A percentile compares a stretch with the other conserved stretches of the same genome.
Conservation (phyloP, 805 yeast genomes). For the Barnettozyma siamensis region DNA sequence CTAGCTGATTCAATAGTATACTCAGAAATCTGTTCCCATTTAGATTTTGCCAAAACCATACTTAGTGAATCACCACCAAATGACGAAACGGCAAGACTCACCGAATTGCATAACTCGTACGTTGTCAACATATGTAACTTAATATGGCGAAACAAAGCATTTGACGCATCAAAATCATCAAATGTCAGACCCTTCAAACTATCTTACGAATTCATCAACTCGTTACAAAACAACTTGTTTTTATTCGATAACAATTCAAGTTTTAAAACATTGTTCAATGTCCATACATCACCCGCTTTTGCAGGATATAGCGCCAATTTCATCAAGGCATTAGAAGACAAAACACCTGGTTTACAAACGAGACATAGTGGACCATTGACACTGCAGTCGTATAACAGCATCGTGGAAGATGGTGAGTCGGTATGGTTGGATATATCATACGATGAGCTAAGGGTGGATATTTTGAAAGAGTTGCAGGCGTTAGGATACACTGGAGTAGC, state of each 20-base stretch:
- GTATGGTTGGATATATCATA: conserved; percentile 36
- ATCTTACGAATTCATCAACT: conserved; percentile 25
- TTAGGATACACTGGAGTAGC: conserved; percentile 45
- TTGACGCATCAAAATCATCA: conserved; percentile 29
- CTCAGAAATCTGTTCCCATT: conserved; percentile 41
- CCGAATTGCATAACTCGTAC: conserved; percentile 39
- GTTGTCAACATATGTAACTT: conserved; percentile 52
- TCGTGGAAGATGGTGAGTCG: conserved; percentile 20
- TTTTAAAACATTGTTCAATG: conserved; percentile 26
- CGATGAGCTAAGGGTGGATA: conserved; percentile 40
- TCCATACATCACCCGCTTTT: conserved; percentile 50
- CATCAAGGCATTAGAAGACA: conserved; percentile 43
- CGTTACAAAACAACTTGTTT: conserved; percentile 18
- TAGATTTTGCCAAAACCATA: conserved; percentile 30
- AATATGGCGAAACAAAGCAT: conserved; percentile 51
- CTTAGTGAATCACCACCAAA: conserved; percentile 11
- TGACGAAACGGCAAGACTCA: conserved; percentile 23
- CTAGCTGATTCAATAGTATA: conserved; percentile 39
- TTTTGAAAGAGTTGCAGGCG: conserved; percentile 36
- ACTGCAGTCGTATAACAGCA: conserved; percentile 32
- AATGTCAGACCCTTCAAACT: conserved; percentile 27
- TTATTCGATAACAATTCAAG: conserved; percentile 22
- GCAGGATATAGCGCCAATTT: conserved; percentile 38
- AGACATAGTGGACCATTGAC: conserved; percentile 51
- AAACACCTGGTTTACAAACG: conserved; percentile 24